A percentile compares a stretch with the other conserved stretches of the same genome.
These are phyloP conservation scores for Ganoderma sp. DNA, from an alignment of 1,284 basidiomycete genomes.

Conservation along the genomic window DNA sequence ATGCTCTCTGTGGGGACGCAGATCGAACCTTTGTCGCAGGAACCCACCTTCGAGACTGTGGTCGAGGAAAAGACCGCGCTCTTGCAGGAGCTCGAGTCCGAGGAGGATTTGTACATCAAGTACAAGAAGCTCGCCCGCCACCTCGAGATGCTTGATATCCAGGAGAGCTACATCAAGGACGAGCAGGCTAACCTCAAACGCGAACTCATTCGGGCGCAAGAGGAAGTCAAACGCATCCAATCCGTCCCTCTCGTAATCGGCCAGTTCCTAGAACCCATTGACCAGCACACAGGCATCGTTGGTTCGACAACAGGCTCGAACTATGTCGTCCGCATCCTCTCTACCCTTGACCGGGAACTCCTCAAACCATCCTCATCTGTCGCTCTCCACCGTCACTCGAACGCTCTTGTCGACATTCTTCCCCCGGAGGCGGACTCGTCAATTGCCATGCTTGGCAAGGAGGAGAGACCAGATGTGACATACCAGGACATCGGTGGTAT, in stretches of 20 bases:
- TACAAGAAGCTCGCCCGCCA: constrained; percentile 95
- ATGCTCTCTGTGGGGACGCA: constrained; percentile 14
- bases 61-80: constrained; percentile 88
- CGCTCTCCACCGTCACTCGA: constrained; percentile 97
- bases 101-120: constrained; percentile 94
- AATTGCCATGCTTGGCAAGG: constrained; percentile 91
- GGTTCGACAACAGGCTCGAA: constrained; percentile 98
- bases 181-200: constrained; percentile 98
- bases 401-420: constrained; percentile 97
- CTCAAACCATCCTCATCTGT: constrained; percentile 98
- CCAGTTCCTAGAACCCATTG: constrained; percentile 99
- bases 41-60: constrained; percentile 88
- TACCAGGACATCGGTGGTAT: constrained; percentile 96
- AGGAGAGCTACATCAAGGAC: constrained; percentile 99
- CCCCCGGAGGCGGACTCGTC: constrained; percentile 99
- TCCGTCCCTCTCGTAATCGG: constrained; percentile 99
- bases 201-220: constrained; percentile 97
- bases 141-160: constrained; percentile 92
- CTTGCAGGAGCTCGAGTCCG: constrained; percentile 78
- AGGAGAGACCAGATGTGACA: constrained; percentile 92
- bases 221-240: constrained; percentile 99
- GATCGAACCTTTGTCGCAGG: constrained; percentile 53
- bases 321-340: constrained; percentile 97
- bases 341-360: constrained; percentile 96
- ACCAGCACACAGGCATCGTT: constrained; percentile 97